Evolutionary conservation across 371 early-diverging fungal genomes (phyloP).

Genomic region (Syncephalastrum sp.): DNA sequence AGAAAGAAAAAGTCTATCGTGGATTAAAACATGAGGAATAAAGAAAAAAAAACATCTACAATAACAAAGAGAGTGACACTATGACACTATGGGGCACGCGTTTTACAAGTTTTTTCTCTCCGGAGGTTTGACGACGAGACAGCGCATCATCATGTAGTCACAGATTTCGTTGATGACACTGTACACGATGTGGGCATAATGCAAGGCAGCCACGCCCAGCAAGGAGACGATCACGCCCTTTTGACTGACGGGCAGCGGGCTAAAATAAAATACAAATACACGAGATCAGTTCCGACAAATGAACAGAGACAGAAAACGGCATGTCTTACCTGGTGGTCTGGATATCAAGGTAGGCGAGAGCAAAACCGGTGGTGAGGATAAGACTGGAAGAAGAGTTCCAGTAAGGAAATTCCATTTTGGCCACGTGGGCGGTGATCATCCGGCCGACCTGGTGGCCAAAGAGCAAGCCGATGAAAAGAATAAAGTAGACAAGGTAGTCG

Average conservation of each 20-base stretch:
- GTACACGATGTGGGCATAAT: slow-evolving; percentile 70
- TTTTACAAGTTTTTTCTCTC: no score
- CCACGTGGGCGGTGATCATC: slow-evolving; percentile 88
- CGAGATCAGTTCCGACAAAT: background rate
- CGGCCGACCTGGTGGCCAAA: slow-evolving; percentile 85
- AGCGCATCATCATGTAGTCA: slow-evolving; percentile 79
- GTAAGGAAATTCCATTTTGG: slow-evolving; percentile 76
- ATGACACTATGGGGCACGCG: no score
- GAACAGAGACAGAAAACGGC: slow-evolving; percentile 8
- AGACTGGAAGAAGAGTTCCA: slow-evolving; percentile 61
- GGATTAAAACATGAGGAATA: no score
- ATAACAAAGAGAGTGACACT: no score
- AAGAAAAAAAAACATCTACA: no score
- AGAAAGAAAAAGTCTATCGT: no score
- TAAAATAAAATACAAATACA: background rate
- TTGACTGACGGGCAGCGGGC: slow-evolving; percentile 22
- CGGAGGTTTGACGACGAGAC: slow-evolving; percentile 38
- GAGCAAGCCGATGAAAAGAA: slow-evolving; percentile 68
- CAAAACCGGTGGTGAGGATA: slow-evolving; percentile 58
- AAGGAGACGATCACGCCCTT: slow-evolving; percentile 23
- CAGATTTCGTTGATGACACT: slow-evolving; percentile 83
- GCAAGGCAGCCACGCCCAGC: slow-evolving; percentile 23
- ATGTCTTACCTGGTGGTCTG: slow-evolving; percentile 45
- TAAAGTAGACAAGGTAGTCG: slow-evolving; percentile 67
- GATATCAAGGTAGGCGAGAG: slow-evolving; percentile 58